These are phyloP conservation scores for Trypanosomatidae sp. DNA, from an alignment of 208 protist genomes.

Conservation along the genomic window DNA sequence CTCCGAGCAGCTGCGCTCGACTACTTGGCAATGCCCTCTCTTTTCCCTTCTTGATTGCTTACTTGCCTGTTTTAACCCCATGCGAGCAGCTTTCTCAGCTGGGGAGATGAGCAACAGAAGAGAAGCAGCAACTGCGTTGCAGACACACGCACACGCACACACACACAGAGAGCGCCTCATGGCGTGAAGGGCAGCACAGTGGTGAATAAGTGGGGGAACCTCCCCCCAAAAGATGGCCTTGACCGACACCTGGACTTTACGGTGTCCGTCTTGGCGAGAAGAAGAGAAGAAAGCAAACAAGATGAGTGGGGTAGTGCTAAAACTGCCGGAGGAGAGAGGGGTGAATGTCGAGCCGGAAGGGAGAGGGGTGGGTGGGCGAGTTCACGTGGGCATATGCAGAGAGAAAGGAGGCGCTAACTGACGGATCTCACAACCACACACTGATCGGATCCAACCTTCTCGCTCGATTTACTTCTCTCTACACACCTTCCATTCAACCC, in stretches of 20 bases:
- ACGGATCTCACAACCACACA: not conserved
- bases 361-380: not conserved
- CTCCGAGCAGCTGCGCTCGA: not conserved
- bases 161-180: not conserved
- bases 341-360: not conserved
- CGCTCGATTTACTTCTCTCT: constrained; percentile 5
- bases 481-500: not conserved
- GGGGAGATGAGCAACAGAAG: not conserved
- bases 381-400: not conserved
- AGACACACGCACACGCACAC: constrained; percentile 1
- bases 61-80: not conserved
- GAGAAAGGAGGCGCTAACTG: not conserved
- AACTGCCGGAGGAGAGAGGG: too few species aligned
- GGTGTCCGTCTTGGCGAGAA: too few species aligned
- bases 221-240: too few species aligned
- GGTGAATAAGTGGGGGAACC: too few species aligned
- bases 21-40: not conserved
- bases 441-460: not conserved
- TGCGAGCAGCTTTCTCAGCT: not conserved
- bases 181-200: too few species aligned
- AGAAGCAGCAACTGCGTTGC: not conserved
- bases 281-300: too few species aligned
- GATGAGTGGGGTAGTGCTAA: too few species aligned
- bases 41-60: not conserved
- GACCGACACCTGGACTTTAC: too few species aligned